Evolutionary conservation across 2,329 filamentous ascomycete species (phyloP), one percentile per base, ranked within the genome.

Genomic region (Sphaerulina populicola): DNA sequence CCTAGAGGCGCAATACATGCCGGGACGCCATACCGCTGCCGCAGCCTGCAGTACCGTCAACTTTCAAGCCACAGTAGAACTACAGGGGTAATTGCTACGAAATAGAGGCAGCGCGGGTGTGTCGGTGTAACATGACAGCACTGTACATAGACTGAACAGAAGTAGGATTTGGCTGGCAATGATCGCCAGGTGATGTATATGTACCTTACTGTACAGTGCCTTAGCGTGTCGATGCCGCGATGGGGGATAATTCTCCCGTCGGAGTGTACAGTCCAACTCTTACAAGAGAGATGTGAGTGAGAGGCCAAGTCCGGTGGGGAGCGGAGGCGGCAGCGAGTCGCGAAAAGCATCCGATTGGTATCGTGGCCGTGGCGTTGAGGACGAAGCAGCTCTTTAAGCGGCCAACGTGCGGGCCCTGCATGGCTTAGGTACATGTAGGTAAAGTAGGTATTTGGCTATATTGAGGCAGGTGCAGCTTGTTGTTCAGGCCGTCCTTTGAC

Each of bases 401-500:
- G 44, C 44, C 44, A 47, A 47, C 21, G 18, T 21, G 44, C 35
- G 18, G 29, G 12, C 44, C 44, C 44, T 47, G 44, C 44, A 47
- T 18, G 18, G 18, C 18, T n/a, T n/a, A n/a, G n/a, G n/a, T n/a
- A n/a, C n/a, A n/a, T n/a, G n/a, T n/a, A n/a, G n/a, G n/a, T n/a
- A n/a, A n/a, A n/a, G n/a, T n/a, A n/a, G n/a, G n/a, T 18, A 18
- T 18, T 18, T 18, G 18, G 18, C 18, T 18, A 18, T 18, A 18
- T 18, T 18, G 45, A 39, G 35, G 36, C 21, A 40, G 45, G 36
- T 41, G 44, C 35, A 15, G 21, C 12, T 38, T 18, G 18, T 18
- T 18, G 18, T 18, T 18, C 18, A 18, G 18, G 18, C 18, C 18
- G 18, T 18, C 18, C 18, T 18, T 18, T 18, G 18, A 18, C 18